Evolutionary conservation across 176 grass and related monocot species (phyloP).

Genomic region (Secale cereale): DNA sequence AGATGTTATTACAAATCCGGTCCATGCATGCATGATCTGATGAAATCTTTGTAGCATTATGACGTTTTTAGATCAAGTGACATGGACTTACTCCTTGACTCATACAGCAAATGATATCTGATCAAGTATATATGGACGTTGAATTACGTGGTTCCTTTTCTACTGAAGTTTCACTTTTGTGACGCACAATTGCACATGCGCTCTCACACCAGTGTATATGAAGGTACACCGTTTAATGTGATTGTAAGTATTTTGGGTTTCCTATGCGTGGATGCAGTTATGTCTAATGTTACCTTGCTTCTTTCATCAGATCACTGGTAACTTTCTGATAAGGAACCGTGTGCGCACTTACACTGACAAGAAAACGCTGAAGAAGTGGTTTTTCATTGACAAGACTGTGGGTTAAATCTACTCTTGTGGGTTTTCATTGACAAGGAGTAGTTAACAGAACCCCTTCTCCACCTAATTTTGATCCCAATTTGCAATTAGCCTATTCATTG

Average conservation of each 20-base stretch:
- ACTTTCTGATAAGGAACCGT: constrained; percentile 48
- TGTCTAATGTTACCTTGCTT: not conserved
- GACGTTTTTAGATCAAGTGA: not conserved
- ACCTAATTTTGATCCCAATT: not conserved
- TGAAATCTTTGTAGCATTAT: not conserved
- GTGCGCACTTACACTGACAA: constrained; percentile 51
- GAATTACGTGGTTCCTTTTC: not conserved
- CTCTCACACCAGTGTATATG: not conserved
- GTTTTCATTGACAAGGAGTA: constrained; percentile 67
- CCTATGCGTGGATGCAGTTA: not conserved
- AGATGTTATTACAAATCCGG: not conserved
- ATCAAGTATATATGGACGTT: not conserved
- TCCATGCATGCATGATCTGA: not conserved
- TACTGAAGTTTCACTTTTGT: not conserved
- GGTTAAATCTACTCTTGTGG: constrained; percentile 46
- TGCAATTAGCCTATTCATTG: not conserved
- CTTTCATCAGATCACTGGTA: constrained; percentile 32
- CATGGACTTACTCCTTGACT: not conserved
- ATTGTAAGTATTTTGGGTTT: not conserved
- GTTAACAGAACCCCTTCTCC: not conserved
- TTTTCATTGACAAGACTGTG: constrained; percentile 69
- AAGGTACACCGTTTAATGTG: not conserved
- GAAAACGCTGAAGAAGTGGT: constrained; percentile 70
- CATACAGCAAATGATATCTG: not conserved
- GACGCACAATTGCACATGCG: not conserved